Conservation (phyloP, 768 basidiomycete genomes). For the Asterophora lycoperdoides region DNA sequence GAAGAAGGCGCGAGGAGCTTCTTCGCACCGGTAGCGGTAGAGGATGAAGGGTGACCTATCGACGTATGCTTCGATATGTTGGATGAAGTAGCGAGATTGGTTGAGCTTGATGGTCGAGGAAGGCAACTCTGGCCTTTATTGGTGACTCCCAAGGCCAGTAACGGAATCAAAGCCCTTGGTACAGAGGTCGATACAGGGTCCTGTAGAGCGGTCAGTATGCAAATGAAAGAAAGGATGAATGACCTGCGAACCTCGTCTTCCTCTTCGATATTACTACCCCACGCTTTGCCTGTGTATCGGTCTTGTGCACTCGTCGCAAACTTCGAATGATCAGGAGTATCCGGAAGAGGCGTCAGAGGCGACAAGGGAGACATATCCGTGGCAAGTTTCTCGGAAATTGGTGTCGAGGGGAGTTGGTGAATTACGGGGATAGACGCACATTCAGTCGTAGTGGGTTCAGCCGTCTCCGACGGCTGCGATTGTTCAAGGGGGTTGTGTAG, state of each 20-base stretch:
- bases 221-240: background rate
- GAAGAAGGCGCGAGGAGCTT: background rate
- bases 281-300: conserved; percentile 20
- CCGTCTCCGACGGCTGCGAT: background rate
- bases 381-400: conserved; percentile 9
- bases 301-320: conserved; percentile 12
- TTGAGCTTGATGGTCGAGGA: conserved; percentile 27
- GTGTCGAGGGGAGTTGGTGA: conserved; percentile 21
- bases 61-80: conserved; percentile 1
- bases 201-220: background rate
- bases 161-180: conserved; percentile 11
- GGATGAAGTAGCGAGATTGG: background rate
- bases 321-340: conserved; percentile 36
- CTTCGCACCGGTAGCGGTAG: background rate
- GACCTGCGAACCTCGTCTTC: conserved; percentile 20
- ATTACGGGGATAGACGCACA: conserved; percentile 2
- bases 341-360: conserved; percentile 49
- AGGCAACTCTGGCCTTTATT: conserved; percentile 25
- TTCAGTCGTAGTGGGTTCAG: background rate
- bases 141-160: conserved; percentile 9
- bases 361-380: conserved; percentile 31
- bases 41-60: conserved; percentile 17
- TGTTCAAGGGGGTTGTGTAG: background rate
- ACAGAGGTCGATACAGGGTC: background rate
- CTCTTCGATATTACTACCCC: conserved; percentile 18